Percentiles rank a stretch among this genome's conserved stretches.
These are phyloP conservation scores for Phytophthora idaei DNA, from an alignment of 352 stramenopile genomes.

Conservation along the genomic window DNA sequence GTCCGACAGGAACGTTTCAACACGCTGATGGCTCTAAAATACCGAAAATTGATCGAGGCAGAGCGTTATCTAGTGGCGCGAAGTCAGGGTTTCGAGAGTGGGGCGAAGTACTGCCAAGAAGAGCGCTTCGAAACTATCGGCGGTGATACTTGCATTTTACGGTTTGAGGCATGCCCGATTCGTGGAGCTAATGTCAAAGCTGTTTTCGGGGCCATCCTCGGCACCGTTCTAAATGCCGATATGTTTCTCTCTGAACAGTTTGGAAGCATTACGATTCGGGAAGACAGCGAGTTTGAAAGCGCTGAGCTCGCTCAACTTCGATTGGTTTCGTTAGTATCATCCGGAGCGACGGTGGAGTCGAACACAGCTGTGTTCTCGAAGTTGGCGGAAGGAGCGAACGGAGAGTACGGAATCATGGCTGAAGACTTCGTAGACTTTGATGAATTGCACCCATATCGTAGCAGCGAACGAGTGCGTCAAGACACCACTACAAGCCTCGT, in stretches of 20 bases:
- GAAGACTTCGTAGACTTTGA: slow-evolving; percentile 45
- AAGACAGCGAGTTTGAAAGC: not conserved
- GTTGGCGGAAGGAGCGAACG: not conserved
- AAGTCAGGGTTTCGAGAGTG: not conserved
- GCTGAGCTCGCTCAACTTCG: not conserved
- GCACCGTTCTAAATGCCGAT: not conserved
- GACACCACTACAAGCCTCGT: slow-evolving; percentile 35
- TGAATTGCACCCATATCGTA: slow-evolving; percentile 42
- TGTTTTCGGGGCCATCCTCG: not conserved
- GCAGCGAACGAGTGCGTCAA: slow-evolving; percentile 29
- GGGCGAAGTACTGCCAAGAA: not conserved
- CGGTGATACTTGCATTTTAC: not conserved
- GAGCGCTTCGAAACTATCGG: not conserved
- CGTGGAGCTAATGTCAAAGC: not conserved
- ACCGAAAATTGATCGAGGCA: not conserved
- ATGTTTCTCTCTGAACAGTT: not conserved
- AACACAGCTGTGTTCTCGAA: slow-evolving; percentile 21
- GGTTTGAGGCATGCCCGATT: not conserved
- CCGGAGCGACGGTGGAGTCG: not conserved
- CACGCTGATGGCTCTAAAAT: not conserved
- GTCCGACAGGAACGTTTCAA: slow-evolving; percentile 28
- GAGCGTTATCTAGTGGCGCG: not conserved
- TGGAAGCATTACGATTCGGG: not conserved
- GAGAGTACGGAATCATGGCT: slow-evolving; percentile 15
- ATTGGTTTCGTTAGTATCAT: not conserved